phyloP scores from a whole-genome alignment of 352 stramenopile genomes.

The Globisporangium nodosum region DNA sequence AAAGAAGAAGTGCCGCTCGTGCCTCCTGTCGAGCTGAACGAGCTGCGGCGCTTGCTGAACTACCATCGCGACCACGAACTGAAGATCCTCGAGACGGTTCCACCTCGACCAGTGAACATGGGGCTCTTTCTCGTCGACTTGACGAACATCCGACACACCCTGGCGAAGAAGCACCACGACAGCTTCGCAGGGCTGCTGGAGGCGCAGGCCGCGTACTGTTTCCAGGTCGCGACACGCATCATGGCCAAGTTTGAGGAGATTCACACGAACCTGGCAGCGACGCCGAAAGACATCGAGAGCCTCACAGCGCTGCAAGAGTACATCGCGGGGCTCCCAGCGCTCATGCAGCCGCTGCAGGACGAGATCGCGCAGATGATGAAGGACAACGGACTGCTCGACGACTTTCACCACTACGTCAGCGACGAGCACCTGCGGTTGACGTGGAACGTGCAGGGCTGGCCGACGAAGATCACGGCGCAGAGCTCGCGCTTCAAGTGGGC shows the following conservation, averaged over 20 bases:
- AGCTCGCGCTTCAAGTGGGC: conserved; percentile 68
- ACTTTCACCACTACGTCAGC: conserved; percentile 78
- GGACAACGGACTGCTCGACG: conserved; percentile 76
- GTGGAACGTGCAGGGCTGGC: conserved; percentile 89
- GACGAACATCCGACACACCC: conserved; percentile 64
- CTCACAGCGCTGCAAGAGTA: conserved; percentile 87
- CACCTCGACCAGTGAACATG: conserved; percentile 58
- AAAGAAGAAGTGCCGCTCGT: conserved; percentile 41
- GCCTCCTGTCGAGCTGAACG: conserved; percentile 66
- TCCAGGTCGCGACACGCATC: conserved; percentile 55
- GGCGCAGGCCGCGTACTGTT: conserved; percentile 61
- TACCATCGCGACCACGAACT: conserved; percentile 67
- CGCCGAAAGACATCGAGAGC: conserved; percentile 90
- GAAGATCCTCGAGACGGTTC: conserved; percentile 63
- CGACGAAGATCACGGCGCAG: conserved; percentile 84
- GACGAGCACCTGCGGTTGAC: conserved; percentile 83
- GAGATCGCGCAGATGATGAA: conserved; percentile 79
- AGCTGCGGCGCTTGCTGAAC: conserved; percentile 54
- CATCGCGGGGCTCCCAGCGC: conserved; percentile 62
- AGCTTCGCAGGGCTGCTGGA: conserved; percentile 71
- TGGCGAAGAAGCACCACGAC: conserved; percentile 77
- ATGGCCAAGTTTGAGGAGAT: conserved; percentile 86
- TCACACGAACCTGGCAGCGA: conserved; percentile 68
- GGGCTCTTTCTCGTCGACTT: conserved; percentile 78
- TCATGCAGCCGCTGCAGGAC: conserved; percentile 71